A percentile compares a stretch with the other conserved stretches of the same genome.
Evolutionary conservation across 306 rosid genomes (phyloP).

Genomic region (Glycyrrhiza uralensis): DNA sequence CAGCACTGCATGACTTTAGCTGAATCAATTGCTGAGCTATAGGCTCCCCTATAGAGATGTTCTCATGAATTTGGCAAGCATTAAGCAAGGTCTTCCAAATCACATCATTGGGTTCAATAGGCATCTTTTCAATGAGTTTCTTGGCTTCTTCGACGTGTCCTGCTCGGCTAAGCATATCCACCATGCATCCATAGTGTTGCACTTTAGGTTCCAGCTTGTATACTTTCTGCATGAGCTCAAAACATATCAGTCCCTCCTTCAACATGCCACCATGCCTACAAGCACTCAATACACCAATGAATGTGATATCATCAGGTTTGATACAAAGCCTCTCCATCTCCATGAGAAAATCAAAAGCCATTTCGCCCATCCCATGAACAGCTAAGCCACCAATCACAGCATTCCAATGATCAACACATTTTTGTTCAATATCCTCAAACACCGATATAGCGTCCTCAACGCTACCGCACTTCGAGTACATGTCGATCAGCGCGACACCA

Average conservation of each 20-base stretch:
- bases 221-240: constrained; percentile 66
- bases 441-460: constrained; percentile 52
- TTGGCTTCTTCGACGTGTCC: constrained; percentile 62
- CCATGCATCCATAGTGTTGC: constrained; percentile 82
- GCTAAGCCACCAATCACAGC: constrained; percentile 72
- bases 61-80: constrained; percentile 57
- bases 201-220: constrained; percentile 66
- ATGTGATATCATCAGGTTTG: constrained; percentile 66
- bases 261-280: constrained; percentile 71
- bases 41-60: constrained; percentile 45
- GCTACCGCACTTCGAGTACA: constrained; percentile 81
- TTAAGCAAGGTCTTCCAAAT: constrained; percentile 73
- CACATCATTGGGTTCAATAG: constrained; percentile 70
- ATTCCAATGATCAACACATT: constrained; percentile 74
- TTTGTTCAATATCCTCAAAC: constrained; percentile 47
- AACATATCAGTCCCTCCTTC: constrained; percentile 69
- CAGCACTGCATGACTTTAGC: constrained; percentile 43
- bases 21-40: constrained; percentile 46
- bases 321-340: constrained; percentile 56
- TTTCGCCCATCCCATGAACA: constrained; percentile 59
- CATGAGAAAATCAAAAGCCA: constrained; percentile 53
- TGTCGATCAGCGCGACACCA: constrained; percentile 67
- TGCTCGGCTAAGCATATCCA: constrained; percentile 65
- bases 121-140: constrained; percentile 58
- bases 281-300: constrained; percentile 65